Evolutionary conservation across 1,139 yeast species (phyloP).

Genomic region (Candida anutae): DNA sequence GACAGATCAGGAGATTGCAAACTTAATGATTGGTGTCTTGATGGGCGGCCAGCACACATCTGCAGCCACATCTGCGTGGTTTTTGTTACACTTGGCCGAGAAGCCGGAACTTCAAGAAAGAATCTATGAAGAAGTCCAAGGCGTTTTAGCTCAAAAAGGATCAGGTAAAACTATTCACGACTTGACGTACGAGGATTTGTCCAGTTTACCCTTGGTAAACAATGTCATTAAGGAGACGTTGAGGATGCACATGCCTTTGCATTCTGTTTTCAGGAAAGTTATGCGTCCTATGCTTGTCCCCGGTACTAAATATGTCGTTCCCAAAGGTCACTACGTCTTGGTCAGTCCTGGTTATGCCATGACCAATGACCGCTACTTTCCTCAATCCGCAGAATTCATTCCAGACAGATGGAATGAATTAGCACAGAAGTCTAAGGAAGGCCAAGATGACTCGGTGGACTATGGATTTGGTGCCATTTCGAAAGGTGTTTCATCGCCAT

Average conservation of each 20-base stretch:
- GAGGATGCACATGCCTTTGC: slow-evolving; percentile 93
- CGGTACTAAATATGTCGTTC: slow-evolving; percentile 72
- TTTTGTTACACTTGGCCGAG: slow-evolving; percentile 81
- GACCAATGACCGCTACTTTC: slow-evolving; percentile 70
- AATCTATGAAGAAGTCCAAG: slow-evolving; percentile 63
- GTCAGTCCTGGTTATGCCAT: slow-evolving; percentile 93
- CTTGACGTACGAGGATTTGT: slow-evolving; percentile 74
- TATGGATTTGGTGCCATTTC: slow-evolving; percentile 95
- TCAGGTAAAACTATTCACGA: slow-evolving; percentile 31
- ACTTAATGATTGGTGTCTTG: slow-evolving; percentile 85
- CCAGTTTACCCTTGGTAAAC: slow-evolving; percentile 72
- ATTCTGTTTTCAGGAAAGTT: slow-evolving; percentile 91
- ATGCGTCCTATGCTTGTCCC: slow-evolving; percentile 74
- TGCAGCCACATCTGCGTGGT: slow-evolving; percentile 95
- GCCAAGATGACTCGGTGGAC: slow-evolving; percentile 52
- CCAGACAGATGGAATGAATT: slow-evolving; percentile 88
- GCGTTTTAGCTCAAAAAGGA: slow-evolving; percentile 44
- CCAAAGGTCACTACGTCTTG: slow-evolving; percentile 81
- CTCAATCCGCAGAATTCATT: slow-evolving; percentile 58
- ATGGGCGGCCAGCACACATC: slow-evolving; percentile 99
- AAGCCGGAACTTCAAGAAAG: slow-evolving; percentile 78
- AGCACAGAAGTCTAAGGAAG: slow-evolving; percentile 5
- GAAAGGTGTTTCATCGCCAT: slow-evolving; percentile 93
- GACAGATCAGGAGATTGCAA: slow-evolving; percentile 94
- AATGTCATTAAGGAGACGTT: slow-evolving; percentile 86